Evolutionary conservation across 192 early-diverging fungal species (phyloP), one percentile per base, ranked within the genome.

Genomic region (Mortierella claussenii): DNA sequence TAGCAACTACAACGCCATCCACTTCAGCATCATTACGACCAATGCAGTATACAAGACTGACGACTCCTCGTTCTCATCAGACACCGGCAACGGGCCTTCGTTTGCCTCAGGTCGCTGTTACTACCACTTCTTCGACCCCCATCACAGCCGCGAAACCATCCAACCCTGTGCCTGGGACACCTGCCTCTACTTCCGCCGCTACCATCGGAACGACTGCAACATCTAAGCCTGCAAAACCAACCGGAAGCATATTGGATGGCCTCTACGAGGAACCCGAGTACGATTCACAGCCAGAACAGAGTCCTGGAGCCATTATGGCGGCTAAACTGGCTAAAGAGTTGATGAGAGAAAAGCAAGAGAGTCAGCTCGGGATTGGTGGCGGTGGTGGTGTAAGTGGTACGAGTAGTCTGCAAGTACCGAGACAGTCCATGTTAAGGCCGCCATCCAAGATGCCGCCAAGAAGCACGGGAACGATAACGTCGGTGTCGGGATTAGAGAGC

Each of bases 251-350:
- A 24, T 28, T 76, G 30, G 71, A 76, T 50, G 71, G 64, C 2
- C 71, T 76, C 17, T 67, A 36, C 31, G 11, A 49, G 2, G 64
- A 70, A 42, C 55, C 44, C 7, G 69, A 63, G 17, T 53, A 66
- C 15, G 71, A 67, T 26, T 61, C 64, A 13, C 63, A 55, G 20
- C 63, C 64, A 0, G 64, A 76, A 30, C 56, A 66, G 28, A 76
- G 63, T 15, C 58, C 71, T n/a, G 71, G 71, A 1, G 71, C 71
- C n/a, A 76, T 60, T 5, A 42, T 65, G 46, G 70, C 70, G 21
- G 56, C 55, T 12, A 48, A 74, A 36, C 13, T 65, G 11, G 70
- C 70, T 10, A 50, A 64, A 18, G 70, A 74, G 32, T 40, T 74
- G 32, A 59, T 65, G 55, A 58, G 21, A 27, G 71, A 76, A 30